phyloP scores from a whole-genome alignment of 2,329 filamentous ascomycete species.

The Fusarium aywerte region DNA sequence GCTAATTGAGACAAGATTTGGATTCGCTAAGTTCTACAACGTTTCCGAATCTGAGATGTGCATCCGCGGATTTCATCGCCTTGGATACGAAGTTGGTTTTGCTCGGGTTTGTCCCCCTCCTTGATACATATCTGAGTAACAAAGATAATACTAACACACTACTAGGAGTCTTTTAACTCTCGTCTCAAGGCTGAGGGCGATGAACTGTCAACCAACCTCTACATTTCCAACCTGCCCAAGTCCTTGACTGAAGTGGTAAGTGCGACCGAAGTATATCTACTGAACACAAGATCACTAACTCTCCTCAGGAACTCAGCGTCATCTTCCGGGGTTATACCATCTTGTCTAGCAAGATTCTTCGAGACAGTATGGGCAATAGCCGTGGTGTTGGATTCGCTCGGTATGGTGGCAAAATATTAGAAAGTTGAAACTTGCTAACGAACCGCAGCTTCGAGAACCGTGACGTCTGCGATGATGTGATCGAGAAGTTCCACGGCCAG shows the following conservation, averaged over 20 bases:
- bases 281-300: slow-evolving; percentile 19
- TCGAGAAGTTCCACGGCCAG: slow-evolving; percentile 85
- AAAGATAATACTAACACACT: slow-evolving; percentile 6
- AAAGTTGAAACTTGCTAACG: slow-evolving; percentile 3
- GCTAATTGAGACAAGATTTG: slow-evolving; percentile 72
- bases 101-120: slow-evolving; percentile 72
- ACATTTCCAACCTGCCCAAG: slow-evolving; percentile 96
- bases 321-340: slow-evolving; percentile 86
- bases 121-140: background rate
- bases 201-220: slow-evolving; percentile 90
- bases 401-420: slow-evolving; percentile 60
- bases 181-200: slow-evolving; percentile 97
- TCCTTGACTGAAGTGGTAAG: slow-evolving; percentile 88
- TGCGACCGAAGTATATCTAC: slow-evolving; percentile 22
- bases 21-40: slow-evolving; percentile 94
- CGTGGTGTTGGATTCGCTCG: slow-evolving; percentile 97
- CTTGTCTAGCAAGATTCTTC: slow-evolving; percentile 93
- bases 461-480: slow-evolving; percentile 89
- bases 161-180: slow-evolving; percentile 94
- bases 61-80: slow-evolving; percentile 92
- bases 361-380: slow-evolving; percentile 90
- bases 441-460: slow-evolving; percentile 83
- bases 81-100: slow-evolving; percentile 98
- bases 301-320: slow-evolving; percentile 73
- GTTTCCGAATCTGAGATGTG: slow-evolving; percentile 92